Percentiles rank a stretch among this genome's conserved stretches.
Evolutionary conservation across 441 rosid genomes (phyloP).

Genomic region (Arabidopsis lyrata): DNA sequence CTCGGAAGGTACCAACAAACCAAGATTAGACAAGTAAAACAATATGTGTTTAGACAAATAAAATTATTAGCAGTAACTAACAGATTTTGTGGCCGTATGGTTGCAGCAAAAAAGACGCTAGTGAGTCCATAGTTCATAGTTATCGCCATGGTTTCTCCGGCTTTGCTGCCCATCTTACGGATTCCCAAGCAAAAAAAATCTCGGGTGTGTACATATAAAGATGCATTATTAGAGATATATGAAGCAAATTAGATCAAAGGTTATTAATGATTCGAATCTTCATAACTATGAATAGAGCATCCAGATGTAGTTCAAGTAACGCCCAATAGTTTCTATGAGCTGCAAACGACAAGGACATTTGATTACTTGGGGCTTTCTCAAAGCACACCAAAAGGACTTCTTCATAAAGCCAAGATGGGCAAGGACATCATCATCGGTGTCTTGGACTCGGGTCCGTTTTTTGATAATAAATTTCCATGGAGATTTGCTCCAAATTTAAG

Average conservation of each 20-base stretch:
- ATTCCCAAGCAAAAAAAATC: conserved; percentile 54
- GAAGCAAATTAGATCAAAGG: not conserved
- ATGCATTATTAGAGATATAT: not conserved
- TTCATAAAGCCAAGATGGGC: conserved; percentile 60
- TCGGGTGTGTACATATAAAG: conserved; percentile 44
- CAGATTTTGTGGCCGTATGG: not conserved
- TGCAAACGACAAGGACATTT: conserved; percentile 74
- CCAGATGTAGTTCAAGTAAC: conserved; percentile 62
- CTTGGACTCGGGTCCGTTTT: conserved; percentile 55
- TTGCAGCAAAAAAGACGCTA: conserved; percentile 58
- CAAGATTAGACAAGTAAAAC: not conserved
- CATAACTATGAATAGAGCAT: conserved; percentile 46
- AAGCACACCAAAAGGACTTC: conserved; percentile 46
- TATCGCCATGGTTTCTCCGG: conserved; percentile 76
- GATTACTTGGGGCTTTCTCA: conserved; percentile 67
- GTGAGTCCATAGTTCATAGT: conserved; percentile 57
- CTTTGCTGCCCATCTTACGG: conserved; percentile 70
- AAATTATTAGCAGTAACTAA: not conserved
- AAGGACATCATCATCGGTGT: conserved; percentile 69
- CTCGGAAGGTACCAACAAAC: conserved; percentile 52
- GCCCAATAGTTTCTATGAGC: conserved; percentile 53
- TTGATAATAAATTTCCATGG: not conserved
- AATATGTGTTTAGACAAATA: not conserved
- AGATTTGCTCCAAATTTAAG: not conserved
- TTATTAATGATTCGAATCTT: not conserved